Conservation (phyloP, 192 early-diverging fungal species). For the Coemansia umbellata region DNA sequence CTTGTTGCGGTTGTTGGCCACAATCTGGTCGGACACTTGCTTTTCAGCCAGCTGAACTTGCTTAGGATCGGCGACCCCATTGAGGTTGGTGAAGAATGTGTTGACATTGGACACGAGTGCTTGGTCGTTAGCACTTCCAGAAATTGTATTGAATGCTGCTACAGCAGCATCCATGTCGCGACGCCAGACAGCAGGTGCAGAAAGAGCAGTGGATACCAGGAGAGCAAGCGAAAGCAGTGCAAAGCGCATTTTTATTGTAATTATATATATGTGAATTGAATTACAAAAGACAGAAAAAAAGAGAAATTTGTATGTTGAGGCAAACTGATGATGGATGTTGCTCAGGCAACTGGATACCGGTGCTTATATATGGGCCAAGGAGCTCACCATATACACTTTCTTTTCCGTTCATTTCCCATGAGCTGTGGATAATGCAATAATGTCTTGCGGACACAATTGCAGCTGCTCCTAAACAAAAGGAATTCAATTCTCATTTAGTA, state of each 20-base stretch:
- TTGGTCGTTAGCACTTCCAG: conserved; percentile 20
- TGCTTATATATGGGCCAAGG: too few species aligned
- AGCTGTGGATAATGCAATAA: too few species aligned
- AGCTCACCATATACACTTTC: too few species aligned
- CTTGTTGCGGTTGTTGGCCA: conserved; percentile 21
- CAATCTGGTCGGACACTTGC: conserved; percentile 35
- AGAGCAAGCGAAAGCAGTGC: conserved; percentile 1
- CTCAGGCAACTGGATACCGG: too few species aligned
- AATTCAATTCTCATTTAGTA: too few species aligned
- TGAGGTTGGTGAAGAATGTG: conserved; percentile 28
- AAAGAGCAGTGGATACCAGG: conserved; percentile 1
- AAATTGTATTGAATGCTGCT: conserved; percentile 12
- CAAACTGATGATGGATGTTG: background rate
- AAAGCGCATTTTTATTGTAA: conserved; percentile 25
- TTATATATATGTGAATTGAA: background rate
- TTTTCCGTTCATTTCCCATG: too few species aligned
- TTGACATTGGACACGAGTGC: conserved; percentile 30
- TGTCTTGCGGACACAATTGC: too few species aligned
- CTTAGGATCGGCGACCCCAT: conserved; percentile 6
- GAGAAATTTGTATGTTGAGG: background rate
- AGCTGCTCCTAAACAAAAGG: too few species aligned
- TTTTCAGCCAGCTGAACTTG: conserved; percentile 14
- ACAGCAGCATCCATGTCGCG: conserved; percentile 30
- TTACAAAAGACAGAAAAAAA: background rate
- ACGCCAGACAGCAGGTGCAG: conserved; percentile 1